Base-by-base conservation (phyloP, 73 alveolate species). In the Stentor roeselii region DNA sequence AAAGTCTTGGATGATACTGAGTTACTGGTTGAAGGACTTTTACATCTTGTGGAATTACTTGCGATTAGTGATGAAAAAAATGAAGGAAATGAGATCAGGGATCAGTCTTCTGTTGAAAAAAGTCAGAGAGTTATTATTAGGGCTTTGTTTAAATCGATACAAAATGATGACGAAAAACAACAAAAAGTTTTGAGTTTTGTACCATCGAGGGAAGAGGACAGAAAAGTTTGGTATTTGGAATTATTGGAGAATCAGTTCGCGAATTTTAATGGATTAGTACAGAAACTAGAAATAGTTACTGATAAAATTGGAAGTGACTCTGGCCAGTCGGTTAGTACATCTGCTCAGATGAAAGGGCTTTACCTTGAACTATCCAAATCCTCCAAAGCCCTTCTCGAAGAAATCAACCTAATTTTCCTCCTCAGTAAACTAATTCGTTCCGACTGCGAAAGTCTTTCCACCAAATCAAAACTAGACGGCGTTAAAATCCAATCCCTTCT, bases 161-260 rank as follows among this genome's bases (percentile, higher is more conserved):
- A 3, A 3, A 75, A 36, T 75, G 84, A 36, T 3, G 36, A 37
- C 27, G 42, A 3, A 6, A 21, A 31, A 6, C 6, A 32, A 6
- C 36, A 6, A 11, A 32, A 67, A 32, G n/a, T 6, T n/a, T 11
- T 32, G 6, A n/a, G 21, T 67, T 32, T 67, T 32, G n/a, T 6
- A 67, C 95, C 95, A 0, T 14, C 87, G 27, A 83, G 74, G 21
- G 92, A 90, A n/a, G 75, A 84, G 40, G 95, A 90, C 60, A 67
- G 88, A 75, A 42, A 89, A 35, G 37, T 90, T 30, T 90, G 95
- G 95, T 90, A 90, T 75, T 50, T 90, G 36, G 95, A 90, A 75
- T 76, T 90, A 4, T 80, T 90, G 2, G 95, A 90, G 74, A 39
- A 67, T 21, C 89, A 90, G 42, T 58, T 90, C n/a, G 60, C 78